A percentile compares a stretch with the other conserved stretches of the same genome.
phyloP scores from a whole-genome alignment of 179 eudicot species.

The Patellifolia procumbens region DNA sequence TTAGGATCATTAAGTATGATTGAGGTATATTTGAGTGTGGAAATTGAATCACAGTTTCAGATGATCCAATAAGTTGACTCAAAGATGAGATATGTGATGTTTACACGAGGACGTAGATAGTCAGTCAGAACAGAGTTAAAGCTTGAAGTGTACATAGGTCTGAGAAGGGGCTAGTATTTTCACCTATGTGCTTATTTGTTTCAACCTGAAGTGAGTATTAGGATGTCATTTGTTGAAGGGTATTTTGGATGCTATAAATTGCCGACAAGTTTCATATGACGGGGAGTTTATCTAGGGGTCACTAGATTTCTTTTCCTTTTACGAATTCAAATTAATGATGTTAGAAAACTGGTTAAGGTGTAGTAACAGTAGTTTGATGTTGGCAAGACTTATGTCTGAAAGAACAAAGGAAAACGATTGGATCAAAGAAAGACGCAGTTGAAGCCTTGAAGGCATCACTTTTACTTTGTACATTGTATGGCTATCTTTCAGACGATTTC shows the following conservation, averaged over 20 bases:
- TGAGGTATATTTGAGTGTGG: neutral
- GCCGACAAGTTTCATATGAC: neutral
- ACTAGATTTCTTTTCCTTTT: too few species aligned
- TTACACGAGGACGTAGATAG: neutral
- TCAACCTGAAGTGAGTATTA: neutral
- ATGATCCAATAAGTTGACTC: neutral
- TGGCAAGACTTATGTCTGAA: too few species aligned
- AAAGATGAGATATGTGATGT: neutral
- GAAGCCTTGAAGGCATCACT: too few species aligned
- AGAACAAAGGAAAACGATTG: too few species aligned
- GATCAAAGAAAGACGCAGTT: too few species aligned
- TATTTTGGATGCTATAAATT: neutral
- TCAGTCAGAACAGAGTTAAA: neutral
- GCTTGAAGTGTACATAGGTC: neutral
- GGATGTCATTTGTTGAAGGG: neutral
- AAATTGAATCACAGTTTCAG: neutral
- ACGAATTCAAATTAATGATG: too few species aligned
- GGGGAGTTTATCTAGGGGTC: too few species aligned
- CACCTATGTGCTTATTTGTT: neutral
- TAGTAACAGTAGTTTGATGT: too few species aligned
- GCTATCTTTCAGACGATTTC: too few species aligned
- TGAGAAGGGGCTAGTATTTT: neutral
- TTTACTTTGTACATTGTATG: too few species aligned
- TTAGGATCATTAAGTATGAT: neutral
- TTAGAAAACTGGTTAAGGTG: too few species aligned